Evolutionary conservation across 306 rosid genomes (phyloP), one percentile per base, ranked within the genome.

Genomic region (Coriaria nepalensis): DNA sequence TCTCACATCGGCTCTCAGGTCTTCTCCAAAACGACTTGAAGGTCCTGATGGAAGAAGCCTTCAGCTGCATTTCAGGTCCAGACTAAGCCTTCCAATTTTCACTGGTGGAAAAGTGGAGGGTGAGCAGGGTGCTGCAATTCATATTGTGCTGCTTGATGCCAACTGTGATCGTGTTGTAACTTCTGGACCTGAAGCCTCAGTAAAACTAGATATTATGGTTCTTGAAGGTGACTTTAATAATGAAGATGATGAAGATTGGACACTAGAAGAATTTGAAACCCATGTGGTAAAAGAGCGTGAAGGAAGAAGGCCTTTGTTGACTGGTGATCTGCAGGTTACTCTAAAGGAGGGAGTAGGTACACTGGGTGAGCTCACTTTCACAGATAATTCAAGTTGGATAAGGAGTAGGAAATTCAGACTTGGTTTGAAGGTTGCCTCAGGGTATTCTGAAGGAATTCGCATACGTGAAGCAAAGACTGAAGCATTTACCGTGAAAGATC

Each of bases 41-140:
- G 96, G 93, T 74, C 94, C 94, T 6, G 80, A 80, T 70, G 94
- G 85, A 52, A 71, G 79, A 51, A 92, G 72, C 81, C 70, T 92
- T 79, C 93, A 73, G 65, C 83, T 92, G 42, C 79, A 71, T 33
- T 92, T 82, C 63, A 78, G 13, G 84, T 79, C 98, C 47, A 81
- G 86, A 59, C 63, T 92, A 47, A 73, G 96, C 50, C 98, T 92
- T 75, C 98, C 98, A 35, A 76, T 92, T 47, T 92, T 92, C 77
- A 92, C 98, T 1, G 98, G 98, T 49, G 98, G 98, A 71, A 92
- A 92, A 73, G 96, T 92, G 34, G 98, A 92, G 70, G 98, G 98
- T 47, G 98, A 86, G 87, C 98, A 78, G 75, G 98, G 98, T 55
- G 98, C 96, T 71, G 66, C 88, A 52, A 76, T 92, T 65, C 98